A percentile compares a stretch with the other conserved stretches of the same genome.
Conservation (phyloP, 2,329 filamentous ascomycete genomes). For the Coniella lustricola region DNA sequence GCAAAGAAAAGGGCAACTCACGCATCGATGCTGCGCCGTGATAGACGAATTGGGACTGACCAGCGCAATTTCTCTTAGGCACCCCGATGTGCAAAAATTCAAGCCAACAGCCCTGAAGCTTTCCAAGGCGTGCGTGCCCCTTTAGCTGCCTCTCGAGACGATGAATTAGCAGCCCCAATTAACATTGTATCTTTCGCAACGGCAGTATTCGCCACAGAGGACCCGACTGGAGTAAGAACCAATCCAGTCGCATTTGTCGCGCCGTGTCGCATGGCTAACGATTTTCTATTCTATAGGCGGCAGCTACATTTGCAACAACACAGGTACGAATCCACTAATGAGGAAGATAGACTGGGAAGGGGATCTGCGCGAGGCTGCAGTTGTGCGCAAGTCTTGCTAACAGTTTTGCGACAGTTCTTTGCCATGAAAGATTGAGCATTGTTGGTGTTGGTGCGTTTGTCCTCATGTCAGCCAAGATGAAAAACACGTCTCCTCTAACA, state of each 20-base stretch:
- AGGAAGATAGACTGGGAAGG: too few relatives aligned
- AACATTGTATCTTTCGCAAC: constrained; percentile 28
- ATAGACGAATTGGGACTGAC: constrained; percentile 15
- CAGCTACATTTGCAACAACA: constrained; percentile 82
- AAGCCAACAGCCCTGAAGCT: constrained; percentile 91
- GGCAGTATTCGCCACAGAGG: constrained; percentile 86
- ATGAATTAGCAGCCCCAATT: constrained; percentile 26
- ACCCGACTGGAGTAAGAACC: constrained; percentile 90
- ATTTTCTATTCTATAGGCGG: constrained; percentile 52
- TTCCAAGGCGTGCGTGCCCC: constrained; percentile 73
- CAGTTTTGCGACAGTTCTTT: constrained; percentile 58
- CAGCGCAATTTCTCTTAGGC: constrained; percentile 36
- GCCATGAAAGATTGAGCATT: constrained; percentile 95
- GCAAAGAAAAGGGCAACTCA: too few relatives aligned
- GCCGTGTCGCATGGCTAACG: constrained; percentile 12
- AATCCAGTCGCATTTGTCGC: constrained; percentile 20
- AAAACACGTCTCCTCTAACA: constrained; percentile 19
- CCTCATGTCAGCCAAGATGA: constrained; percentile 3
- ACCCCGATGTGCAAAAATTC: constrained; percentile 93
- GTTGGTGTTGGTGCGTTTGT: constrained; percentile 77
- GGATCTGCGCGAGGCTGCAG: not conserved
- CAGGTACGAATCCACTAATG: constrained; percentile 55
- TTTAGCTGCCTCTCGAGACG: constrained; percentile 7
- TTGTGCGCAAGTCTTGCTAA: constrained; percentile 22
- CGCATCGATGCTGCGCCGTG: not conserved